A percentile compares a stretch with the other conserved stretches of the same genome.
Evolutionary conservation across 2,329 filamentous ascomycete genomes (phyloP).

Genomic region (Cadophora sp.): DNA sequence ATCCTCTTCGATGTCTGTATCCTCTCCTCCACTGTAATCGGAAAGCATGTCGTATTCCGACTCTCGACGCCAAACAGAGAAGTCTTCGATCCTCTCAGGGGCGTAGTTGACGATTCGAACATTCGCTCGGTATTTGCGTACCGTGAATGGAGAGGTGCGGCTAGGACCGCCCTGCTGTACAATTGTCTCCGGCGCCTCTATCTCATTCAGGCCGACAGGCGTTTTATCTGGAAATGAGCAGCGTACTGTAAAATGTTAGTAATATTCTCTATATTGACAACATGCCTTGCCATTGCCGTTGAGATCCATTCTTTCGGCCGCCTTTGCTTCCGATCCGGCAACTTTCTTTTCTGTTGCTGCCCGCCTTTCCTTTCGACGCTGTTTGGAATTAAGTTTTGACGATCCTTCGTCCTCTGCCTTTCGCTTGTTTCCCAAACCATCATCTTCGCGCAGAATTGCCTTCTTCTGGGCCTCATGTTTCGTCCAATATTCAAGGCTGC

Average conservation of each 20-base stretch:
- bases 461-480: conserved; percentile 50
- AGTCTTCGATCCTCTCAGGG: conserved; percentile 74
- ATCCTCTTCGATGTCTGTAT: conserved; percentile 39
- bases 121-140: conserved; percentile 71
- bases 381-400: conserved; percentile 37
- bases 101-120: conserved; percentile 85
- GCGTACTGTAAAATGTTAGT: conserved; percentile 49
- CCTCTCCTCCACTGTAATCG: conserved; percentile 46
- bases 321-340: conserved; percentile 44
- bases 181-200: conserved; percentile 53
- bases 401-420: conserved; percentile 33
- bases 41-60: conserved; percentile 59
- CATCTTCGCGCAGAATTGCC: conserved; percentile 47
- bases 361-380: conserved; percentile 42
- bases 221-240: conserved; percentile 52
- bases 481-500: conserved; percentile 67
- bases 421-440: conserved; percentile 43
- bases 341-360: conserved; percentile 41
- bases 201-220: conserved; percentile 29
- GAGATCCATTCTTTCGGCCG: conserved; percentile 36
- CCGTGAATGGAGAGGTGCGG: conserved; percentile 71
- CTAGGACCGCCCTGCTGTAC: conserved; percentile 45
- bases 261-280: neutral
- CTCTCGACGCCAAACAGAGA: conserved; percentile 59
- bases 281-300: conserved; percentile 47